Conservation (phyloP, 108 stramenopile species). For the Skeletonema grethae region DNA sequence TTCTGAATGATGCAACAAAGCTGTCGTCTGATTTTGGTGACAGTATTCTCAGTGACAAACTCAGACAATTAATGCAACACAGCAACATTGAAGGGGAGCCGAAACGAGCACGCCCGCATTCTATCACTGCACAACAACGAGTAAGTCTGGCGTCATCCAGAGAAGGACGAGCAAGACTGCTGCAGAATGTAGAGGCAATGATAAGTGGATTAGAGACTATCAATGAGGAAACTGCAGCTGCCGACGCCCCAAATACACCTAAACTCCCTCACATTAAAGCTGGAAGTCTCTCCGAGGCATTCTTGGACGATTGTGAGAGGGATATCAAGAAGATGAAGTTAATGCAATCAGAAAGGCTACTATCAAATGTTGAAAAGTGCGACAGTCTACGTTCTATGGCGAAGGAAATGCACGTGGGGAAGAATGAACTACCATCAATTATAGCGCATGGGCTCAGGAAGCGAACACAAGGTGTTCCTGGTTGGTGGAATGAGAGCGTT, state of each 20-base stretch:
- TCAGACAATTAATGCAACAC: conserved; percentile 18
- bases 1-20: conserved; percentile 30
- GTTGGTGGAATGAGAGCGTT: conserved; percentile 53
- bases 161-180: conserved; percentile 32
- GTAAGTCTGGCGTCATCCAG: conserved; percentile 23
- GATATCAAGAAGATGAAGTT: conserved; percentile 62
- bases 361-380: conserved; percentile 45
- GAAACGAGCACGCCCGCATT: conserved; percentile 3
- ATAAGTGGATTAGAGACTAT: conserved; percentile 37
- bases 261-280: not conserved
- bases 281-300: conserved; percentile 25
- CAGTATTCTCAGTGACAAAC: conserved; percentile 22
- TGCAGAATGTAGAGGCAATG: conserved; percentile 38
- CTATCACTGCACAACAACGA: conserved; percentile 18
- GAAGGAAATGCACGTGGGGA: conserved; percentile 60
- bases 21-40: conserved; percentile 22
- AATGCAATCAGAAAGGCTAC: conserved; percentile 57
- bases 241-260: not conserved
- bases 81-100: not conserved
- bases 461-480: conserved; percentile 23
- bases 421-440: conserved; percentile 40
- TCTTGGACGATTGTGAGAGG: conserved; percentile 60
- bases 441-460: conserved; percentile 24
- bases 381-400: conserved; percentile 31
- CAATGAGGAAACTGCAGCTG: not conserved